phyloP scores from a whole-genome alignment of 129 eudicot genomes.

The Tagetes patula region DNA sequence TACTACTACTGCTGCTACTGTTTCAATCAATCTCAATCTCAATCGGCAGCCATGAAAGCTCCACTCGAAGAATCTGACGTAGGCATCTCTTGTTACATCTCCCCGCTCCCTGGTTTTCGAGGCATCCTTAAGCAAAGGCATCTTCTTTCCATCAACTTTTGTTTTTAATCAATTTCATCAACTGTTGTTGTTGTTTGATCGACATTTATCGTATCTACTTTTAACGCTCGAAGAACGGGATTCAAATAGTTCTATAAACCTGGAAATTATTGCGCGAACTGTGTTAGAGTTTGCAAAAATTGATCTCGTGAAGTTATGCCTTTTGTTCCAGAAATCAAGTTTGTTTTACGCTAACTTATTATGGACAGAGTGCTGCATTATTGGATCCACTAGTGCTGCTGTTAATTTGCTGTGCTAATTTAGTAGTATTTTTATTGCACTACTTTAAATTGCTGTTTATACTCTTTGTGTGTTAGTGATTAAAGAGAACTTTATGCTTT shows the following conservation, averaged over 20 bases:
- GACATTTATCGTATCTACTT: no score
- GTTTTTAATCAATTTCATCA: neutral
- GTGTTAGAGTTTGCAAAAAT: neutral
- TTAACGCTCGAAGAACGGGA: no score
- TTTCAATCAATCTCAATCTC: conserved; percentile 13
- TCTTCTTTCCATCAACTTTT: neutral
- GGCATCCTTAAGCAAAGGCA: conserved; percentile 95
- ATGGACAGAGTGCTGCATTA: no score
- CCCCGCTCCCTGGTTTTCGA: conserved; percentile 81
- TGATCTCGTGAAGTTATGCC: neutral
- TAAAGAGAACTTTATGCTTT: neutral
- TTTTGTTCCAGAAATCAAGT: neutral
- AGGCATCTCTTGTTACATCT: conserved; percentile 82
- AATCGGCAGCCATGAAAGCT: conserved; percentile 32
- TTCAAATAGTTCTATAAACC: neutral
- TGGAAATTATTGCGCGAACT: neutral
- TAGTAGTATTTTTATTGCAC: neutral
- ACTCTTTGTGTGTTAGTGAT: neutral
- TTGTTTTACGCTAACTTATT: neutral
- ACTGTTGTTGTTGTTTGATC: no score
- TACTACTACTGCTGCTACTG: conserved; percentile 12
- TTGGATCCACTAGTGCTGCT: neutral
- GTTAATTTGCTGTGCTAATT: conserved; percentile 5
- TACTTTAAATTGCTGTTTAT: neutral
- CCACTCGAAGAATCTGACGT: conserved; percentile 73